Conservation (phyloP, 2,329 filamentous ascomycete genomes). For the Penicillium sp. region DNA sequence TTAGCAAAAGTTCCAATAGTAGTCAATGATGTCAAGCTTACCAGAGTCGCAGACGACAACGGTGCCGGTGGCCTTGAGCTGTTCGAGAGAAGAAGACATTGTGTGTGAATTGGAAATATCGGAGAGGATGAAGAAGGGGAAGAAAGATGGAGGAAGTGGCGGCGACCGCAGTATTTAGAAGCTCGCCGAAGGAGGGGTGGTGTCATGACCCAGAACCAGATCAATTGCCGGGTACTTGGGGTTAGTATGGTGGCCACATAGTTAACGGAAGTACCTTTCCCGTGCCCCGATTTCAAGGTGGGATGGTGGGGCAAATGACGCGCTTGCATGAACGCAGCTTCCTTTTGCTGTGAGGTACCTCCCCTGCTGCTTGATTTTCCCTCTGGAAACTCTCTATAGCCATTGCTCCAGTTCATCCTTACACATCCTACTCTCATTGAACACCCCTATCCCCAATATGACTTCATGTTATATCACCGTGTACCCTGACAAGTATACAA, state of each 20-base stretch:
- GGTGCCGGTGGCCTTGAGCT: conserved; percentile 95
- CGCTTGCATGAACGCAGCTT: conserved; percentile 23
- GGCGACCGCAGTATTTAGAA: conserved; percentile 24
- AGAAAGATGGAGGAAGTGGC: conserved; percentile 21
- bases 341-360: neutral
- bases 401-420: too few species aligned
- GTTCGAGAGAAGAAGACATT: conserved; percentile 91
- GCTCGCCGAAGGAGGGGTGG: conserved; percentile 13
- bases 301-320: conserved; percentile 30
- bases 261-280: conserved; percentile 12
- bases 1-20: conserved; percentile 26
- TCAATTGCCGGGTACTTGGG: conserved; percentile 14
- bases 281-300: conserved; percentile 13
- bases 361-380: neutral
- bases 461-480: neutral
- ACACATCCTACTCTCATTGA: neutral
- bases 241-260: conserved; percentile 13
- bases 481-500: neutral
- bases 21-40: conserved; percentile 48
- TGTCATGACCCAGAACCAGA: conserved; percentile 16
- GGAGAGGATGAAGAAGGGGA: conserved; percentile 7
- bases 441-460: neutral
- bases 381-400: too few species aligned
- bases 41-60: conserved; percentile 97
- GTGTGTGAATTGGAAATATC: conserved; percentile 21